These are phyloP conservation scores for Fusarium haematococcum DNA, from an alignment of 2,329 filamentous ascomycete genomes.

Conservation along the genomic window DNA sequence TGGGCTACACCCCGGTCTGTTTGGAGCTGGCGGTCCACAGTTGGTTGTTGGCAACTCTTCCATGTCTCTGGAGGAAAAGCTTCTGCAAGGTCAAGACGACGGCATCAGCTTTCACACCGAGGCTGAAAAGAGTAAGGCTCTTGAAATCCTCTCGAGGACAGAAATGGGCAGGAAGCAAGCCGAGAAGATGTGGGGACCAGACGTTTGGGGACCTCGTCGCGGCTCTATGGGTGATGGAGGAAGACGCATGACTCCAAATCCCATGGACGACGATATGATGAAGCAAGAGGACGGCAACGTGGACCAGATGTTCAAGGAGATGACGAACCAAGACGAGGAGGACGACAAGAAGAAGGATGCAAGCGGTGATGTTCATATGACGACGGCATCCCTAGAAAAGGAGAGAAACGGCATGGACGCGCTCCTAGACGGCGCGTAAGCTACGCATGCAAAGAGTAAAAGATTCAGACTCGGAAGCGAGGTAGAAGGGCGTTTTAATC, in stretches of 20 bases:
- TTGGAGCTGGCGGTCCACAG: slow-evolving; percentile 57
- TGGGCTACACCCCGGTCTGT: slow-evolving; percentile 57
- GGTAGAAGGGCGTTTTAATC: slow-evolving; percentile 39
- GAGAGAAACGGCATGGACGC: slow-evolving; percentile 62
- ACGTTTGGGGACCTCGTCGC: slow-evolving; percentile 57
- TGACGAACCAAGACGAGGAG: slow-evolving; percentile 65
- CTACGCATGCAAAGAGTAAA: background rate
- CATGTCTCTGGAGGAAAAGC: slow-evolving; percentile 62
- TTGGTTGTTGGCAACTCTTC: slow-evolving; percentile 55
- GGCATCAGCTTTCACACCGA: slow-evolving; percentile 59
- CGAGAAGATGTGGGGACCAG: slow-evolving; percentile 62
- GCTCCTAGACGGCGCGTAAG: slow-evolving; percentile 57
- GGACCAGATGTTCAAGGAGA: slow-evolving; percentile 67
- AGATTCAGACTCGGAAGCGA: background rate
- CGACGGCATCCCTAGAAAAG: slow-evolving; percentile 57
- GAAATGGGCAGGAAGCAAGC: slow-evolving; percentile 63
- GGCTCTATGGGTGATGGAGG: slow-evolving; percentile 45
- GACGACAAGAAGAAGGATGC: slow-evolving; percentile 52
- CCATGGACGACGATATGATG: slow-evolving; percentile 46
- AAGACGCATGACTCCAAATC: slow-evolving; percentile 43
- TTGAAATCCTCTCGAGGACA: slow-evolving; percentile 65
- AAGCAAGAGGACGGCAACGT: slow-evolving; percentile 60
- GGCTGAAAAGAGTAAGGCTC: slow-evolving; percentile 60
- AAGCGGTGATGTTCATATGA: slow-evolving; percentile 49
- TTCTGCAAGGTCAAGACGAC: slow-evolving; percentile 62